Evolutionary conservation across 305 asterid species (phyloP), one percentile per base, ranked within the genome.

Genomic region (Solanum hybrid): DNA sequence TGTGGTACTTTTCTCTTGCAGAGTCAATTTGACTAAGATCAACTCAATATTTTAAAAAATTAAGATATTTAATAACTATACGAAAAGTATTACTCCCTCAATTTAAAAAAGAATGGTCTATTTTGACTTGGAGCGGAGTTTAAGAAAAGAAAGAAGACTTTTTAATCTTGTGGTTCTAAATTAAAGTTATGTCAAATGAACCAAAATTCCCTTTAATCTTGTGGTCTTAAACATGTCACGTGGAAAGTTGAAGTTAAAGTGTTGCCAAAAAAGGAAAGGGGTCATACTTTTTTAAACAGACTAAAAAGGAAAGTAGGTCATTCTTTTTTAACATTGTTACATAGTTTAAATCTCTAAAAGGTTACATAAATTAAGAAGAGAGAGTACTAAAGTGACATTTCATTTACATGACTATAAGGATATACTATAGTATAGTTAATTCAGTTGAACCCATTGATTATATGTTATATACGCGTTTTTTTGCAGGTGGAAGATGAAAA

Each of bases 401-500:
- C 22, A 29, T 13, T 73, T 73, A 17, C 69, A 56, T 17, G 27
- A 77, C 15, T 34, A 32, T 19, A 9, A 77, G 27, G 42, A 77
- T 31, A 15, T 75, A 31, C 0, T 19, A 17, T 17, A 56, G 22
- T 56, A 56, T 17, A 19, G 7, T 80, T 9, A 40, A 10, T 40
- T 81, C 9, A 40, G 9, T 7, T 40, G 14, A 40, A 40, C 24
- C 9, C 24, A 15, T 29, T 82, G 17, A 45, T 17, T 45, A 82
- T 82, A 29, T 82, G 73, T 1, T 45, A 29, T n/a, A 15, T 45
- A 8, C 8, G 4, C 4, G 4, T 15, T 78, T 0, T 31, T 31
- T 0, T 90, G 90, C 17, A 87, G 42, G 92, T 93, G 56, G 87
- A 90, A 2, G 93, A 92, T n/a, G 92, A 91, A 2, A 91, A 42